These are phyloP conservation scores for Botrytis medusae DNA, from an alignment of 2,329 filamentous ascomycete species.

Conservation along the genomic window DNA sequence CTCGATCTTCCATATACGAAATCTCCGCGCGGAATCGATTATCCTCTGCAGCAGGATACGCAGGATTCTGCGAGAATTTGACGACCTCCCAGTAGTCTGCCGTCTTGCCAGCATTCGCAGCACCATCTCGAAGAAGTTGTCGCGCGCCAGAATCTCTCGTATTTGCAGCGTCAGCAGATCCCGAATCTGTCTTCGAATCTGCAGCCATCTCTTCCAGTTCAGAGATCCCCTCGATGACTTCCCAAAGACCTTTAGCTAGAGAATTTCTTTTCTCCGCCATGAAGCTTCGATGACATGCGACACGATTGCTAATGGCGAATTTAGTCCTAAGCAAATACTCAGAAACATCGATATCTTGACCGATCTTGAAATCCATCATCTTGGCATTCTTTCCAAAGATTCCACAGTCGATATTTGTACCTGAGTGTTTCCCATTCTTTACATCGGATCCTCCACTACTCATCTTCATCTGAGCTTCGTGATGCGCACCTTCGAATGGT, in stretches of 20 bases:
- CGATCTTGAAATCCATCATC: not conserved
- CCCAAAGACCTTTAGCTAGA: not conserved
- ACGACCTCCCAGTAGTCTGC: not conserved
- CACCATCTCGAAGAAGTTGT: not conserved
- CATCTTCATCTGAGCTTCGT: not conserved
- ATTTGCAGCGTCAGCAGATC: too few species aligned
- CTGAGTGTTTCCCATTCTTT: not conserved
- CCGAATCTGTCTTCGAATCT: not conserved
- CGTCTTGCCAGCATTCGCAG: not conserved
- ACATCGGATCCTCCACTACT: rapidly evolving
- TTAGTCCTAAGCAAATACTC: not conserved
- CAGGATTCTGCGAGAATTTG: not conserved
- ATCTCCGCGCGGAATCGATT: not conserved
- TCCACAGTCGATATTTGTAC: not conserved
- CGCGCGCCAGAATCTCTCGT: not conserved
- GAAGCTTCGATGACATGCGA: not conserved
- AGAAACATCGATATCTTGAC: too few species aligned
- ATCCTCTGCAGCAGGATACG: not conserved
- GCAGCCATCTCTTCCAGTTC: not conserved
- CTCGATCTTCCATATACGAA: too few species aligned
- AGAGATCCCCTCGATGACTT: not conserved
- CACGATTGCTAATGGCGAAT: not conserved
- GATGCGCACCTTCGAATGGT: not conserved
- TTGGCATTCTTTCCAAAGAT: not conserved
- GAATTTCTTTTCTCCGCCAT: not conserved